Evolutionary conservation across 352 stramenopile species (phyloP).

Genomic region (Globisporangium sylvaticum): DNA sequence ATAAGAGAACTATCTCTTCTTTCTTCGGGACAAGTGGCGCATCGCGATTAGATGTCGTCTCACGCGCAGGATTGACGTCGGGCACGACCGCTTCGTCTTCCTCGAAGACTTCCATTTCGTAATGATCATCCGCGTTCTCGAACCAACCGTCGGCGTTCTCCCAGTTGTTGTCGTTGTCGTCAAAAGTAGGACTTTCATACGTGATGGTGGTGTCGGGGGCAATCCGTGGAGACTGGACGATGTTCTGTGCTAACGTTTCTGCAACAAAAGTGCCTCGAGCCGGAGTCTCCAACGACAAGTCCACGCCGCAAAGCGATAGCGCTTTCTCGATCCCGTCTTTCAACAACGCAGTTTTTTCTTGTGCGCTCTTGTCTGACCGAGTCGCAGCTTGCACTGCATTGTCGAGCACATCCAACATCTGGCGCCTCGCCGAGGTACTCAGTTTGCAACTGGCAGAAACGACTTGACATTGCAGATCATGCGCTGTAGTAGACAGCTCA

Average conservation of each 20-base stretch:
- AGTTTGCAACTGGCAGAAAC: conserved; percentile 20
- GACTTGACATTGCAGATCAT: conserved; percentile 36
- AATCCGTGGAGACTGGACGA: background rate
- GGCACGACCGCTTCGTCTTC: background rate
- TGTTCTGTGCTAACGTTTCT: background rate
- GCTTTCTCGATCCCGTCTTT: conserved; percentile 10
- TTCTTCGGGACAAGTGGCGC: conserved; percentile 24
- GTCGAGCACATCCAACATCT: conserved; percentile 31
- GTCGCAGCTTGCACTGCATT: conserved; percentile 1
- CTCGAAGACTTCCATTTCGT: conserved; percentile 8
- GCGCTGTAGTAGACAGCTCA: conserved; percentile 23
- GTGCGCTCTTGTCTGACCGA: conserved; percentile 2
- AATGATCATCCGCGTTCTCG: conserved; percentile 5
- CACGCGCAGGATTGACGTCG: conserved; percentile 22
- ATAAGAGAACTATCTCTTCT: conserved; percentile 12
- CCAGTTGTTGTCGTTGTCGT: conserved; percentile 10
- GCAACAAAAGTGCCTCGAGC: background rate
- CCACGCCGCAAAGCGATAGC: conserved; percentile 3
- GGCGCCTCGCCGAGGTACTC: conserved; percentile 17
- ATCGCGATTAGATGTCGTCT: background rate
- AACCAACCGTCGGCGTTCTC: conserved; percentile 7
- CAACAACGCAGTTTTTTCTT: conserved; percentile 1
- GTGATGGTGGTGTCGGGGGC: background rate
- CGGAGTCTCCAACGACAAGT: background rate
- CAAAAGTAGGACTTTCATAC: background rate